Evolutionary conservation across 1,139 yeast species (phyloP), one percentile per base, ranked within the genome.

Genomic region (Blastobotrys apis): DNA sequence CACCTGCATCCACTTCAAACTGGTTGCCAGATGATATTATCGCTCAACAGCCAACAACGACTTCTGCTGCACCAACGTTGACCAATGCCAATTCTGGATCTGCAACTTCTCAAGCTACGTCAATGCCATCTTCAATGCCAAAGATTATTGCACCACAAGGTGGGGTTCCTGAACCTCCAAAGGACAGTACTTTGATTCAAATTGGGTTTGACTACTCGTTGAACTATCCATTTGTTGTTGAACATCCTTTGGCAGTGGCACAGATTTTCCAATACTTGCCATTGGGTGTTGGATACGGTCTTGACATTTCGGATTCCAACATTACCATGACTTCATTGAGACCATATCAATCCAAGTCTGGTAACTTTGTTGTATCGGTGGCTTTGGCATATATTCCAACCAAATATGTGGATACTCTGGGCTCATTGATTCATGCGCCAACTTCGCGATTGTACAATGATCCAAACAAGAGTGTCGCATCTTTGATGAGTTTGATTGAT

Each of bases 211-310:
- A 60, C 44, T 64, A 65, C 45, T 56, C 65, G 3, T 56, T 69
- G 40, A 69, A 69, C 54, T 69, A 70, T 49, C 67, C 64, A 27
- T 68, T 68, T 53, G 66, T 69, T 27, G 72, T 64, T 6, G 51
- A 54, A 29, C 59, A 68, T 51, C 69, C 73, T 10, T 51, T 68
- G 20, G 59, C 73, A 2, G 72, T 68, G 5, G 72, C 74, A 9
- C 74, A 69, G 55, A 65, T 69, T 43, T 68, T 69, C 52, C 59
- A 64, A 36, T 67, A 65, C 53, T 54, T 69, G 43, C 73, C 74
- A 5, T 49, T 51, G 33, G 74, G 73, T 19, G 45, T 69, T 15
- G 62, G 68, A 3, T 55, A 60, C 39, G 72, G 71, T 6, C 52
- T 68, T 35, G 56, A 53, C 17, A 47, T 60, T 20, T 56, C 56